Percentiles rank a stretch among this genome's conserved stretches.
These are phyloP conservation scores for Yarrowia sp. DNA, from an alignment of 805 yeast genomes.

Conservation along the genomic window DNA sequence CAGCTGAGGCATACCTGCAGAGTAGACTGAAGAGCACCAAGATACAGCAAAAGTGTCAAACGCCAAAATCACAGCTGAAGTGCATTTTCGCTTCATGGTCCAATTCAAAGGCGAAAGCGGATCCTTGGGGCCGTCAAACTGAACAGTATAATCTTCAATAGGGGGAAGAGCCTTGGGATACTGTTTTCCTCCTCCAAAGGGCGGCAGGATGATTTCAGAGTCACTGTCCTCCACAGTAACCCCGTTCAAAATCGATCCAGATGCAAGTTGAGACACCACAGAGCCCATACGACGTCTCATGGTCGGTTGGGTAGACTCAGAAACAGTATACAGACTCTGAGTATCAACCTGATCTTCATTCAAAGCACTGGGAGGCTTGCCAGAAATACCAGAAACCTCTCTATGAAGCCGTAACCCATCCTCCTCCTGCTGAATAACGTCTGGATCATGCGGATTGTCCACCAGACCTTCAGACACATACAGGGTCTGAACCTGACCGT, in stretches of 20 bases:
- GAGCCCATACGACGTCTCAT: constrained; percentile 2
- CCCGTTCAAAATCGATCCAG: neutral
- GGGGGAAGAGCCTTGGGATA: constrained; percentile 25
- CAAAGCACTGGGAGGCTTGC: neutral
- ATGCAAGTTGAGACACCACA: neutral
- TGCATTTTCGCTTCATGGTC: constrained; percentile 45
- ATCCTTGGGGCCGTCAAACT: constrained; percentile 74
- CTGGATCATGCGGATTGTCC: neutral
- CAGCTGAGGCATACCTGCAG: constrained; percentile 51
- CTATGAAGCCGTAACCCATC: constrained; percentile 7
- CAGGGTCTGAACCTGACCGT: constrained; percentile 10
- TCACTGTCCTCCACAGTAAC: neutral
- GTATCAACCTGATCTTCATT: constrained; percentile 3
- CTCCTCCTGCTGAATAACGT: neutral
- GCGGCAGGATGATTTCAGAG: constrained; percentile 2
- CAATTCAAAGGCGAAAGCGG: constrained; percentile 81
- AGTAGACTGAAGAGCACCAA: constrained; percentile 69
- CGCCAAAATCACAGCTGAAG: constrained; percentile 44
- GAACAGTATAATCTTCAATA: constrained; percentile 51
- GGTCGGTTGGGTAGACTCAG: neutral
- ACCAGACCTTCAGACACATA: constrained; percentile 2
- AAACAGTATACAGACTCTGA: neutral
- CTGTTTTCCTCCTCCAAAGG: constrained; percentile 26
- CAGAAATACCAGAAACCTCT: neutral
- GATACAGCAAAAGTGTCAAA: constrained; percentile 47